Conservation (phyloP, 768 basidiomycete genomes). For the Boletus subparvulus region DNA sequence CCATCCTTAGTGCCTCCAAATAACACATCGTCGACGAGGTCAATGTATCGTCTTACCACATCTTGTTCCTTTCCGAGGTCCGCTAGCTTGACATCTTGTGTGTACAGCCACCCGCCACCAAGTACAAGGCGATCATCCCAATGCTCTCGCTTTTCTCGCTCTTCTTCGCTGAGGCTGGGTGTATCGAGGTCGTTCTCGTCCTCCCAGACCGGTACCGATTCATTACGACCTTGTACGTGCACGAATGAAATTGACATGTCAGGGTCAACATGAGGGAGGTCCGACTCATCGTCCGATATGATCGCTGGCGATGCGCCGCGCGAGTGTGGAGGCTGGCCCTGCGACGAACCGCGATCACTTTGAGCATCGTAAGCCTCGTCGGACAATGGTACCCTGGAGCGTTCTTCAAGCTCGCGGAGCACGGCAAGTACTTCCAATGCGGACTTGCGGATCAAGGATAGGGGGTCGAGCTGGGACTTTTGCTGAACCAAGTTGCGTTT, state of each 20-base stretch:
- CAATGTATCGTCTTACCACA: conserved; percentile 61
- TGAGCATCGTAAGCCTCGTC: conserved; percentile 84
- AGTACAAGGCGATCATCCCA: conserved; percentile 85
- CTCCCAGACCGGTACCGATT: conserved; percentile 79
- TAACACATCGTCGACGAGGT: conserved; percentile 77
- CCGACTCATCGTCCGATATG: conserved; percentile 39
- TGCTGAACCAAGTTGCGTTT: conserved; percentile 36
- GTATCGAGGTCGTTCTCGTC: conserved; percentile 54
- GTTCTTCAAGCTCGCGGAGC: conserved; percentile 80
- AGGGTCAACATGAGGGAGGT: conserved; percentile 42
- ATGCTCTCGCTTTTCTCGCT: conserved; percentile 57
- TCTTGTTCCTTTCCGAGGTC: conserved; percentile 57
- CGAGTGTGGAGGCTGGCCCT: conserved; percentile 37
- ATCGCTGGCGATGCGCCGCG: conserved; percentile 45
- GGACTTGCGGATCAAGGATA: conserved; percentile 67
- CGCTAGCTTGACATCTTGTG: conserved; percentile 55
- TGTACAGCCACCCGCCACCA: conserved; percentile 82
- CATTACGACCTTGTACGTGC: conserved; percentile 62
- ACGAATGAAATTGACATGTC: conserved; percentile 69
- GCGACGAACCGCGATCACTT: conserved; percentile 59
- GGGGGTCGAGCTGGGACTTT: conserved; percentile 51
- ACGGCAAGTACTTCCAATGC: conserved; percentile 83
- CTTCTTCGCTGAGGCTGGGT: conserved; percentile 47
- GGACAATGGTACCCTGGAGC: conserved; percentile 66
- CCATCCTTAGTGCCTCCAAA: conserved; percentile 59